Evolutionary conservation across 2,329 filamentous ascomycete species (phyloP).

Genomic region (Neofusicoccum laricinum): DNA sequence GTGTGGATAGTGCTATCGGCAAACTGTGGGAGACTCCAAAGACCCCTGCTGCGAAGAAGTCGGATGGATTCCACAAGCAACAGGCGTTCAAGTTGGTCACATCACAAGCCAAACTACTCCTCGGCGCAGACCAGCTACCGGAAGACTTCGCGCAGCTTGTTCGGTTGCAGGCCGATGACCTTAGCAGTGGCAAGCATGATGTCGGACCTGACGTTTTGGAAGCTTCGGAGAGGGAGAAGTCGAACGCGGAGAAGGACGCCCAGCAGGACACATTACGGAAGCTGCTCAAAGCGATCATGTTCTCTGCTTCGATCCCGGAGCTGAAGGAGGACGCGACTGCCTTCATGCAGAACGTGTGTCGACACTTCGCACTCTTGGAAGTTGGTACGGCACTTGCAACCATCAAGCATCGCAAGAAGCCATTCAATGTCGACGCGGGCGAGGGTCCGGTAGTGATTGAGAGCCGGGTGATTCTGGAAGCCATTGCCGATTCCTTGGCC

Average conservation of each 20-base stretch:
- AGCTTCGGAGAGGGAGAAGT: constrained; percentile 74
- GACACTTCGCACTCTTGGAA: constrained; percentile 88
- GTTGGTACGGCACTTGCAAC: constrained; percentile 81
- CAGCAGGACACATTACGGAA: constrained; percentile 82
- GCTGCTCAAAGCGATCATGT: constrained; percentile 84
- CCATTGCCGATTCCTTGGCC: constrained; percentile 83
- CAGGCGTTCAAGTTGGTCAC: constrained; percentile 87
- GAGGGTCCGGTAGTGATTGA: constrained; percentile 88
- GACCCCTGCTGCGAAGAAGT: constrained; percentile 56
- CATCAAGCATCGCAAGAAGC: constrained; percentile 69
- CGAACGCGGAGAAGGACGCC: constrained; percentile 79
- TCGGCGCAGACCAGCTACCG: constrained; percentile 82
- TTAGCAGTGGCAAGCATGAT: constrained; percentile 69
- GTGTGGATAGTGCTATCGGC: constrained; percentile 82
- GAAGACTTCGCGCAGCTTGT: constrained; percentile 85
- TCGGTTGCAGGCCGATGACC: constrained; percentile 83
- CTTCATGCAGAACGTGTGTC: constrained; percentile 77
- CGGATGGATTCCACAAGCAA: constrained; percentile 86
- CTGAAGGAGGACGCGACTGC: constrained; percentile 72
- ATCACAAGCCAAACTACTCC: constrained; percentile 83
- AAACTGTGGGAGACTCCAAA: constrained; percentile 82
- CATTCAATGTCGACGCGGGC: constrained; percentile 80
- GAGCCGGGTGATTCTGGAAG: constrained; percentile 81
- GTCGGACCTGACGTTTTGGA: constrained; percentile 69
- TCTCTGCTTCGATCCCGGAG: constrained; percentile 76